Evolutionary conservation across 2,329 filamentous ascomycete genomes (phyloP).

Genomic region (Colletotrichum sp.): DNA sequence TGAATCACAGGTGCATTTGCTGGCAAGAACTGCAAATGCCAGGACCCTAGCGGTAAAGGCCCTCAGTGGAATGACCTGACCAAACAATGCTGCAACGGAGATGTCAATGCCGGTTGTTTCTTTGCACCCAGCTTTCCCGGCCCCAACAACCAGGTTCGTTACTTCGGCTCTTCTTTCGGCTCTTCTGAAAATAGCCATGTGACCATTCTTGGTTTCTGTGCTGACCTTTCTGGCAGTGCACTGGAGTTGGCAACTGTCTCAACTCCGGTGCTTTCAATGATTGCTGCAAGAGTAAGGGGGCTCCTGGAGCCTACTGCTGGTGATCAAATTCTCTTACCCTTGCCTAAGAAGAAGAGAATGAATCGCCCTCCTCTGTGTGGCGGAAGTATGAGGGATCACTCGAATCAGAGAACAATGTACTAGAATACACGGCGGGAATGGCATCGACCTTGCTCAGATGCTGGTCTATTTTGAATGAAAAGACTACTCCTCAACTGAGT

Average conservation of each 20-base stretch:
- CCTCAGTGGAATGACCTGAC: neutral
- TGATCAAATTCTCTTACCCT: too few species aligned
- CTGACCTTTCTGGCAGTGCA: neutral
- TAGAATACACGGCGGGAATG: too few species aligned
- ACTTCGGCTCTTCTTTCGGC: fast-evolving
- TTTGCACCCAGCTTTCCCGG: neutral
- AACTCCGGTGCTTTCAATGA: neutral
- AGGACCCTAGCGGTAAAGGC: neutral
- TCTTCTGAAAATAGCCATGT: neutral
- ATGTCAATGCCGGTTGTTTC: neutral
- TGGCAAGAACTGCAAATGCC: neutral
- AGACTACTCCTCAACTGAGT: too few species aligned
- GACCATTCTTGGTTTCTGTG: neutral
- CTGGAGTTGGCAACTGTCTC: neutral
- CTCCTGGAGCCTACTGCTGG: neutral
- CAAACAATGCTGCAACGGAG: neutral
- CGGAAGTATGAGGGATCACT: too few species aligned
- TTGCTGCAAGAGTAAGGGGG: neutral
- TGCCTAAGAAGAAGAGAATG: too few species aligned
- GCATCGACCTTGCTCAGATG: too few species aligned
- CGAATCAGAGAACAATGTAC: too few species aligned
- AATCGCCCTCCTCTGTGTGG: too few species aligned
- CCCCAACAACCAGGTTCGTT: neutral
- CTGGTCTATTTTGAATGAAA: too few species aligned
- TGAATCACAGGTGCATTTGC: neutral